Evolutionary conservation across 2,329 filamentous ascomycete species (phyloP), one percentile per base, ranked within the genome.

Genomic region (Colletotrichum ledebouriae): DNA sequence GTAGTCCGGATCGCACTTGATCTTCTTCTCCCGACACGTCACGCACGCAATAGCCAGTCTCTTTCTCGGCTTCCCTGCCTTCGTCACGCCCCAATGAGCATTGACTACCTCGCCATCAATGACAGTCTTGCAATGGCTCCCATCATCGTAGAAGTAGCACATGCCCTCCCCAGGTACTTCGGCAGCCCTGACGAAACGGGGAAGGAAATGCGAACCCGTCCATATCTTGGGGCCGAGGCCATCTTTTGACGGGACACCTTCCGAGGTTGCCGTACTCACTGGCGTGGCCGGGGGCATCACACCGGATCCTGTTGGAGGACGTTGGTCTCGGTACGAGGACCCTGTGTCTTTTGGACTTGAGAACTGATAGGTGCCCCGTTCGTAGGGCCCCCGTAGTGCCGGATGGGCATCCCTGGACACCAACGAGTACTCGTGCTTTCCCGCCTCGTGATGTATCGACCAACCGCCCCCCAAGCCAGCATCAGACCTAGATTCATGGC

Each of bases 11-110:
- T 97, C 94, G 76, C 94, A 98, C 79, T 97, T 97, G 82, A 98
- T 97, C 85, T 97, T 98, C 88, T 97, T 98, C 81, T 97, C 94
- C 58, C 94, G 89, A 78, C 94, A 98, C 12, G 94, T 96, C 67
- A 97, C 86, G 76, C 94, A 98, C n/a, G 94, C 94, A 77, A 97
- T 94, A 25, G 94, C 94, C 64, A 97, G 85, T 64, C 94, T 87
- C 82, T 98, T 98, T 72, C 94, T 89, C 55, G 94, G 94, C 81
- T 97, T 97, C 13, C 94, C 94, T 2, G 94, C 94, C 80, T 97
- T 97, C 41, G 94, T 97, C 10, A 97, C 90, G 15, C 94, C 94
- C 94, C 94, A 97, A 72, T 93, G 92, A 1, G 94, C 93, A 76
- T 97, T 97, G 59, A 97, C 94, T 0, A 86, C 85, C 76, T 97